Evolutionary conservation across 139 green algal genomes (phyloP), one percentile per base, ranked within the genome.

Genomic region (Yamagishiella unicocca): DNA sequence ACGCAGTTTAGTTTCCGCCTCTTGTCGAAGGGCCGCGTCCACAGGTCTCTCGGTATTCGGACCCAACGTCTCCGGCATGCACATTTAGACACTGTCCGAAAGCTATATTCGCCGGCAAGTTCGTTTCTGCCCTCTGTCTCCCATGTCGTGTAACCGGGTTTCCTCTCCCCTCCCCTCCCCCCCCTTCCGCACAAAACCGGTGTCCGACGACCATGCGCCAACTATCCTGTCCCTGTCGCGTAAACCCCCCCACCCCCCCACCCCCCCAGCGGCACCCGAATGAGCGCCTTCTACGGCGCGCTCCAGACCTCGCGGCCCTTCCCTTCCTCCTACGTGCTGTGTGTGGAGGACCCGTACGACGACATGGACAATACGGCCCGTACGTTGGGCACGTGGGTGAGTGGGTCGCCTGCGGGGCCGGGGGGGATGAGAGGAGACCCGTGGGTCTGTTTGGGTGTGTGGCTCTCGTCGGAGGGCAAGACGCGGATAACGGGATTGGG

Each of bases 291-390:
- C 68, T 87, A 87, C 66, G 81, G 81, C 64, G 27, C 53, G 27
- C 21, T 87, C 21, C 61, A 54, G 6, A 27, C 7, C 24, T 7
- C 1, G 42, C n/a, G 43, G 31, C 81, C 81, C 25, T 87, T 79
- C 66, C 1, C 66, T 35, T 12, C 40, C 25, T 12, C 17, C 19
- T 89, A 89, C 74, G 62, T 77, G 58, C 61, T 89, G 43, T 54
- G 33, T 21, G 74, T 89, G 61, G 84, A 89, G 84, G 84, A 89
- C 73, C 84, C 84, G 2, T 89, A 79, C 55, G 74, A 89, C 50
- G 74, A 80, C 40, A n/a, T 14, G 33, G 84, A 89, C 74, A 89
- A 89, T 74, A 80, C 58, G 33, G 84, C 72, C 1, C 74, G 84
- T 27, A 89, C 84, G 7, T 77, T 89, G 2, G 75, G 85, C 0